Percentiles rank a stretch among this genome's conserved stretches.
Evolutionary conservation across 768 basidiomycete genomes (phyloP).

Genomic region (Pulveroboletus ravenelii): DNA sequence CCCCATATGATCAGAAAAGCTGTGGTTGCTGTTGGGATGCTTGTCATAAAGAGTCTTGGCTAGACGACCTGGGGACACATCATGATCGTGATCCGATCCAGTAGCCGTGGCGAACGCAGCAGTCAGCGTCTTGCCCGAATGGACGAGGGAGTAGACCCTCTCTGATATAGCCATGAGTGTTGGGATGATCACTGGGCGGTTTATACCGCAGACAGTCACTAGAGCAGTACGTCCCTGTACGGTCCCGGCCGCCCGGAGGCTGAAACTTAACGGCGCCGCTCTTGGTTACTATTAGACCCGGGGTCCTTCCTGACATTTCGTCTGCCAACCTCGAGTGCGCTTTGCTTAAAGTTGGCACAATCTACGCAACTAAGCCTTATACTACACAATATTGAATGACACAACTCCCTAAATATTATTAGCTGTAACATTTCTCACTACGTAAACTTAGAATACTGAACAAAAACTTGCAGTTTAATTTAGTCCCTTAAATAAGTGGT

Average conservation of each 20-base stretch:
- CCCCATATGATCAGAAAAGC: conserved; percentile 15
- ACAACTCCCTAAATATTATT: conserved; percentile 6
- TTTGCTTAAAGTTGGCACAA: neutral
- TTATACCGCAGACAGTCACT: too few relatives aligned
- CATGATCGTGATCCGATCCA: conserved; percentile 13
- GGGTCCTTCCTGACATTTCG: too few relatives aligned
- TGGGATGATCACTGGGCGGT: neutral
- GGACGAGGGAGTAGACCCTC: conserved; percentile 30
- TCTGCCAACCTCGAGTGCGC: too few relatives aligned
- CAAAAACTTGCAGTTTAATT: conserved; percentile 8
- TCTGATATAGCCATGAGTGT: conserved; percentile 27
- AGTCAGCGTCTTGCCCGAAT: conserved; percentile 37
- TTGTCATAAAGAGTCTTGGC: conserved; percentile 36
- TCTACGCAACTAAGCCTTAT: neutral
- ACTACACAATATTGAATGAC: neutral
- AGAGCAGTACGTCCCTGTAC: too few relatives aligned
- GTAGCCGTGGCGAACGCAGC: conserved; percentile 38
- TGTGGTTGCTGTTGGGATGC: conserved; percentile 25
- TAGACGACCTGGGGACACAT: conserved; percentile 31
- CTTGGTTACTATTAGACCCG: too few relatives aligned
- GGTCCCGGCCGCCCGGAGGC: too few relatives aligned
- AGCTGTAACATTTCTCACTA: neutral
- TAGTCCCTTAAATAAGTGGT: conserved; percentile 16
- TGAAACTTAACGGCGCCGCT: too few relatives aligned
- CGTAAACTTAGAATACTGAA: conserved; percentile 1